Conservation (phyloP, 139 green algal species). For the Ulvella scutata region DNA sequence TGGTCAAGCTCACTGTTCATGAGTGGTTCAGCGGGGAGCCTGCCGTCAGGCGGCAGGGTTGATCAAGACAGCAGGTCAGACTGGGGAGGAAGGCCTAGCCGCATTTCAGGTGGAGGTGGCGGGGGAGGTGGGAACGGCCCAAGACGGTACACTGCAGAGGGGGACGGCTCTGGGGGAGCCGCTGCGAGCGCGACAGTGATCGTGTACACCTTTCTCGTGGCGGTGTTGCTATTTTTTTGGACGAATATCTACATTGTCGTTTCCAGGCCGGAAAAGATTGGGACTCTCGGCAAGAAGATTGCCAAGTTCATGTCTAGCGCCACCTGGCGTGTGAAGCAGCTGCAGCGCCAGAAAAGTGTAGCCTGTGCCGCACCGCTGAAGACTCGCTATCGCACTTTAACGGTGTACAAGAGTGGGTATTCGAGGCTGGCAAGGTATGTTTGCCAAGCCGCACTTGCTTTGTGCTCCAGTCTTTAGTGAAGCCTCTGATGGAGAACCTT, state of each 20-base stretch:
- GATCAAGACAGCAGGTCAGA: no score
- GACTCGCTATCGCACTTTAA: not conserved
- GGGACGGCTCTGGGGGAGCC: not conserved
- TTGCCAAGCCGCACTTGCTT: not conserved
- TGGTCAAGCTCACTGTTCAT: no score
- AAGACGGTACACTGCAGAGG: not conserved
- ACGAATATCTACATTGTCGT: not conserved
- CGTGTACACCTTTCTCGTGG: not conserved
- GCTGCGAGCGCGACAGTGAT: not conserved
- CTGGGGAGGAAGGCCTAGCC: no score
- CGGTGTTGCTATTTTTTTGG: not conserved
- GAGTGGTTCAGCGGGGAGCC: no score
- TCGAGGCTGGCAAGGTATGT: not conserved
- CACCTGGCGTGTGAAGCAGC: not conserved
- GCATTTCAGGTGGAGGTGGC: not conserved
- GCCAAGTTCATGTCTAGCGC: not conserved
- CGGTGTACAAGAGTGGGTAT: not conserved
- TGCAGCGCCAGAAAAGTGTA: not conserved
- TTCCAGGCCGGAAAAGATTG: not conserved
- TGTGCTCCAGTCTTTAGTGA: not conserved
- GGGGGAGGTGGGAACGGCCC: not conserved
- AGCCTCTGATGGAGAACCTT: no score
- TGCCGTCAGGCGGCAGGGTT: no score
- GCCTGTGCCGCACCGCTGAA: not conserved
- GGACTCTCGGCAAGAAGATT: slow-evolving; percentile 1